Evolutionary conservation across 139 green algal species (phyloP), one percentile per base, ranked within the genome.

Genomic region (Micractinium sp.): DNA sequence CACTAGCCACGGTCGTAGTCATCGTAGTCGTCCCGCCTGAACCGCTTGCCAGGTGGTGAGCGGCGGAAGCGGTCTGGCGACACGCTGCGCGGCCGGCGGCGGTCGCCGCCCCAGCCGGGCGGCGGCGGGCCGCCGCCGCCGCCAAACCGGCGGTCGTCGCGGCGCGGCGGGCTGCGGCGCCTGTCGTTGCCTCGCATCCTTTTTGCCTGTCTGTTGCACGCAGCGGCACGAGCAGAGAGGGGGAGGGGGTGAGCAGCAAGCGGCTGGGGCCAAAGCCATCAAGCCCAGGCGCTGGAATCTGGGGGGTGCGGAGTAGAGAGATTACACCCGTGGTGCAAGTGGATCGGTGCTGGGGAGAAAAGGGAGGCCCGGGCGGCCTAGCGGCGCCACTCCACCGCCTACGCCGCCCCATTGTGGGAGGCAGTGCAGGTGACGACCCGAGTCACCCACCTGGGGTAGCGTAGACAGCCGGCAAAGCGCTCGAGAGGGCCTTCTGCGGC

Each of bases 41-140:
- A 93, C n/a, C 90, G 88, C 39, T 93, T 93, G n/a, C 63, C 41
- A 5, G 83, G 90, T 18, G 90, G 89, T 15, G 90, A 93, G 13
- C 90, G 53, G 31, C 90, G 81, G 79, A 90, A 91, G 78, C 85
- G 81, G 80, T 92, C 82, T 29, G 74, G 66, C 0, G 90, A 82
- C 31, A 86, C 88, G 71, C 39, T 63, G 88, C 74, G 79, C 73
- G 84, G 90, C 16, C 14, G 84, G 25, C 90, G 78, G 73, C 87
- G 88, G 27, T 74, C 19, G 84, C 83, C 14, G 76, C 88, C 85
- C 38, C 82, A 89, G 29, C 88, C 87, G 9, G 22, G 31, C 16
- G 63, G 56, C 27, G 74, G 33, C 38, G 41, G 76, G 61, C 56
- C 35, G 35, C 74, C 33, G 33, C 36, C 75, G 47, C 85, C 85